These are phyloP conservation scores for Cordyceps javanica DNA, from an alignment of 2,329 filamentous ascomycete genomes.

Conservation along the genomic window DNA sequence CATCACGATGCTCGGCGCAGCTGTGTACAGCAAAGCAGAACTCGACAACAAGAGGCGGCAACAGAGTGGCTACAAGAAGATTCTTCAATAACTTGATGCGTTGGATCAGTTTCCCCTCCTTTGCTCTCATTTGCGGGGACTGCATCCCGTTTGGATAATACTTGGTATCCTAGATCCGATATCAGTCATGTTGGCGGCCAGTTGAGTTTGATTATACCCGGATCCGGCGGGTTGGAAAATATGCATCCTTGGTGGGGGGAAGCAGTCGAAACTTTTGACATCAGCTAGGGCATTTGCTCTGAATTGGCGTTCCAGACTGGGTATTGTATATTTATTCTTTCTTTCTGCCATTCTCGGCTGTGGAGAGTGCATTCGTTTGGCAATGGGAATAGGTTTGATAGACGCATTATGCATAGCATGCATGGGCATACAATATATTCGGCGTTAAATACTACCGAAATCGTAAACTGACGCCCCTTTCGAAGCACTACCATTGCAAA, in stretches of 20 bases:
- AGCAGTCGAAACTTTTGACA: neutral
- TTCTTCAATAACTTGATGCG: constrained; percentile 18
- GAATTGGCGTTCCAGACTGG: constrained; percentile 4
- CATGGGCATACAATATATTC: constrained; percentile 9
- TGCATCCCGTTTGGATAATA: neutral
- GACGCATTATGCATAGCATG: constrained; percentile 11
- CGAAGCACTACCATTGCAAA: no score
- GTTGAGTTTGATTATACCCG: neutral
- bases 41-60: constrained; percentile 39
- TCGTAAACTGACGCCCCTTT: neutral
- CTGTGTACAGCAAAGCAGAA: constrained; percentile 53
- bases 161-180: neutral
- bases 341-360: neutral
- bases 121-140: neutral
- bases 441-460: neutral
- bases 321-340: neutral
- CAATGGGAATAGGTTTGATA: constrained; percentile 1
- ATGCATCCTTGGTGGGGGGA: neutral
- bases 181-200: neutral
- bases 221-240: neutral
- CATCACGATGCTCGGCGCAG: constrained; percentile 49
- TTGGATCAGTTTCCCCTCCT: neutral
- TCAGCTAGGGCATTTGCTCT: neutral
- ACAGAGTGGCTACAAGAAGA: constrained; percentile 28
- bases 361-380: neutral